Evolutionary conservation across 257 asterid species (phyloP).

Genomic region (Osmanthus fragrans): DNA sequence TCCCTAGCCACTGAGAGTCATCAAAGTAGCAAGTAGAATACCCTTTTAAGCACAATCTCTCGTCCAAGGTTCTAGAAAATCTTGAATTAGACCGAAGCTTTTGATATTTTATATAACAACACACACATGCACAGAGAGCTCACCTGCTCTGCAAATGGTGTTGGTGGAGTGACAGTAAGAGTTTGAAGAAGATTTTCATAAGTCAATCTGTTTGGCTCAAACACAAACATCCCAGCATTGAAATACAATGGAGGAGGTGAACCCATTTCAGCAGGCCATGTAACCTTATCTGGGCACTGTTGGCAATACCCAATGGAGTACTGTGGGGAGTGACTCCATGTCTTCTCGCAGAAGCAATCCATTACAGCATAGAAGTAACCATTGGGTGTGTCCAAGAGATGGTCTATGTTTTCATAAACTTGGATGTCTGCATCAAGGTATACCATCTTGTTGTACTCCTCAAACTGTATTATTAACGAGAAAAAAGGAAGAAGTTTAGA

Average conservation of each 20-base stretch:
- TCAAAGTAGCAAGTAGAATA: too few species aligned
- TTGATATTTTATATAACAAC: not conserved
- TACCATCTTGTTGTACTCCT: conserved; percentile 57
- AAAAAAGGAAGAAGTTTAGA: not conserved
- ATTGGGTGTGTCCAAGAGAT: conserved; percentile 43
- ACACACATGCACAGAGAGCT: not conserved
- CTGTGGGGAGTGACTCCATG: conserved; percentile 60
- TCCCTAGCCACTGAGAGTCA: too few species aligned
- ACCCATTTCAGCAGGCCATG: conserved; percentile 51
- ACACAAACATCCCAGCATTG: conserved; percentile 53
- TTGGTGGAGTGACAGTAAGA: conserved; percentile 35
- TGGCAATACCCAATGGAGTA: conserved; percentile 51
- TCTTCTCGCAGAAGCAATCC: conserved; percentile 62
- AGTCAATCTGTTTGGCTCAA: conserved; percentile 41
- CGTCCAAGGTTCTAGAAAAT: too few species aligned
- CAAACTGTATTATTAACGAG: conserved; percentile 29
- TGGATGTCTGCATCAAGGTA: conserved; percentile 64
- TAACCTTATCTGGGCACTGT: conserved; percentile 46
- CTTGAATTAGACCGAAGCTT: too few species aligned
- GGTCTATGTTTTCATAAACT: conserved; percentile 55
- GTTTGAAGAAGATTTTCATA: conserved; percentile 40
- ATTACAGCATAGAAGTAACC: conserved; percentile 56
- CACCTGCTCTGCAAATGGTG: conserved; percentile 43
- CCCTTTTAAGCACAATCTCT: too few species aligned
- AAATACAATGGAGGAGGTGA: conserved; percentile 54